Evolutionary conservation across 1,139 yeast genomes (phyloP), one percentile per base, ranked within the genome.

Genomic region (Taiozyma onychis): DNA sequence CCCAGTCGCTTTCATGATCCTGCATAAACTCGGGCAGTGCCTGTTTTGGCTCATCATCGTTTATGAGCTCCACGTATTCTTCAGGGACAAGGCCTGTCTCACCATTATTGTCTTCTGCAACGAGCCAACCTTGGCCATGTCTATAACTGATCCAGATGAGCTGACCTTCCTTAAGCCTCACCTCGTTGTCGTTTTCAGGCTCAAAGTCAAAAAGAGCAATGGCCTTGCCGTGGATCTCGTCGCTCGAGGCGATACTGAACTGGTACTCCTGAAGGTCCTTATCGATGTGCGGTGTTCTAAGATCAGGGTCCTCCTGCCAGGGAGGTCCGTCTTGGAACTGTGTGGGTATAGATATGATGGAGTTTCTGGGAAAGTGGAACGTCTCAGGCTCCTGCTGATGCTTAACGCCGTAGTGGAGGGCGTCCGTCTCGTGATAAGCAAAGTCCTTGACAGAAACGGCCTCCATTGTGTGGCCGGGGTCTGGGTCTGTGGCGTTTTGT

Each of bases 61-160:
- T 51, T 21, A 47, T 43, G 49, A 85, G 72, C 55, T 85, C 86
- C 44, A 93, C 97, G 62, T 90, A 93, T 61, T 88, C 97, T 63
- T 91, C 97, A 1, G 99, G 99, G 7, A 93, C 96, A 48, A 93
- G 77, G 2, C 99, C 99, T 30, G 95, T 88, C 57, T 84, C 87
- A 1, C 90, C 91, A 4, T 86, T 77, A 0, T 90, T 86, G 62
- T 88, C 91, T 59, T 85, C 88, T 0, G 98, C 98, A 46, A 93
- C 98, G 6, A 95, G 75, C 99, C 99, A 93, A 7, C 99, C 99
- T 66, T 93, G 97, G 22, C 98, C 98, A 66, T 93, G 97, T 55
- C 96, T 79, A 66, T 91, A 91, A 53, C 86, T 82, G 34, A 93
- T 86, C 80, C 93, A 85, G 4, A 95, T 81, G 21, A 81, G 68